Evolutionary conservation across 306 rosid species (phyloP).

Genomic region (Arachis stenosperma): DNA sequence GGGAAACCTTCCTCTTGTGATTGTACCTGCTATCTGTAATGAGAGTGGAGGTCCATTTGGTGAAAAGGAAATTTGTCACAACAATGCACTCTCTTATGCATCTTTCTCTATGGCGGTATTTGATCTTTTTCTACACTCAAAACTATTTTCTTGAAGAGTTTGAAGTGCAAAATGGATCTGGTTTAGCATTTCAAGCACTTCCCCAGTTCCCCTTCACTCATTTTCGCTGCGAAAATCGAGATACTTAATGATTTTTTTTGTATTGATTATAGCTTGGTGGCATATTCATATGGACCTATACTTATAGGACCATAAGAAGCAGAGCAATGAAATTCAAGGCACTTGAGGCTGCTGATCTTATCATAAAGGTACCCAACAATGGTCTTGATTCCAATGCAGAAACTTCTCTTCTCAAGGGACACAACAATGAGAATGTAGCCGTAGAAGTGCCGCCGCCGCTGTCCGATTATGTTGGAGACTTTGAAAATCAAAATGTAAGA

Average conservation of each 20-base stretch:
- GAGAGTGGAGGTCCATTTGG: constrained; percentile 87
- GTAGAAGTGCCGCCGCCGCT: constrained; percentile 32
- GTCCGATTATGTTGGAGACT: constrained; percentile 37
- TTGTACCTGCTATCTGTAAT: constrained; percentile 81
- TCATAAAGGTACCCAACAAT: constrained; percentile 45
- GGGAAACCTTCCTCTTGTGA: constrained; percentile 82
- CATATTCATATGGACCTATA: constrained; percentile 80
- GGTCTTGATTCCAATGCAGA: constrained; percentile 45
- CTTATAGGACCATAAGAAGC: constrained; percentile 58
- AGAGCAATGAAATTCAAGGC: constrained; percentile 56
- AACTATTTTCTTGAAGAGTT: not conserved
- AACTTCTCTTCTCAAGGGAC: constrained; percentile 59
- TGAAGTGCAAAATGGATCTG: no score
- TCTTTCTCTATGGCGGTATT: constrained; percentile 95
- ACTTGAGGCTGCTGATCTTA: constrained; percentile 50
- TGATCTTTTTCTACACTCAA: constrained; percentile 9
- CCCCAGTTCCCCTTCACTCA: not conserved
- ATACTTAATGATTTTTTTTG: not conserved
- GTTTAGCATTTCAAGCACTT: not conserved
- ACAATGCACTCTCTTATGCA: constrained; percentile 73
- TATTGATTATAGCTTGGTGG: constrained; percentile 72
- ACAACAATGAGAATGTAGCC: constrained; percentile 35
- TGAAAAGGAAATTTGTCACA: constrained; percentile 45
- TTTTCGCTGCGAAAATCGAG: no score
- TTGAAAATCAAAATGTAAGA: constrained; percentile 57